A percentile compares a stretch with the other conserved stretches of the same genome.
Conservation (phyloP, 208 protist species). For the Trypanosoma brucei region DNA sequence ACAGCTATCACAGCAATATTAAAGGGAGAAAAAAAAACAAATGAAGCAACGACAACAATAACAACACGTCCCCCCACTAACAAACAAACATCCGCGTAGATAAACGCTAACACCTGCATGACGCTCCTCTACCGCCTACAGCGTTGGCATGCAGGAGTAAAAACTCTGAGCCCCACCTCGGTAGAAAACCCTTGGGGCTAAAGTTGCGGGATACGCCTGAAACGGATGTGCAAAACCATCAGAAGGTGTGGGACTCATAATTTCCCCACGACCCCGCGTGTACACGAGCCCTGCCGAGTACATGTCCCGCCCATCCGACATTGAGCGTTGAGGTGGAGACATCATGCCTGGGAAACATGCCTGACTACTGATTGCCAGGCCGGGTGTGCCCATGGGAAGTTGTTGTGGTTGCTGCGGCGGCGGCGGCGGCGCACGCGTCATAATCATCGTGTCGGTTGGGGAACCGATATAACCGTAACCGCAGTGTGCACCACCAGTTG, state of each 20-base stretch:
- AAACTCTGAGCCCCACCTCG: not conserved
- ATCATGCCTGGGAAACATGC: conserved; percentile 20
- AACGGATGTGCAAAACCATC: conserved; percentile 9
- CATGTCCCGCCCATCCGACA: conserved; percentile 8
- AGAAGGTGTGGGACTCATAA: conserved; percentile 1
- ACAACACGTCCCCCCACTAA: no score
- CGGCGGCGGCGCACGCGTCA: conserved; percentile 1
- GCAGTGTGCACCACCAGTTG: conserved; percentile 9
- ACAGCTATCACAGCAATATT: no score
- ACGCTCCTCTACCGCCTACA: not conserved
- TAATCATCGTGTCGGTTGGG: conserved; percentile 2
- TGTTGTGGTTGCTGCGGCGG: conserved; percentile 16
- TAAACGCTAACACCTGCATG: not conserved
- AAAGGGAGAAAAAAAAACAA: no score
- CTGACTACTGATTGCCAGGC: conserved; percentile 22
- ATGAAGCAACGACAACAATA: no score
- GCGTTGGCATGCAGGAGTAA: conserved; percentile 8
- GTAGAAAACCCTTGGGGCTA: conserved; percentile 9
- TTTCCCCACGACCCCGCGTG: not conserved
- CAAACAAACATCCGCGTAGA: no score
- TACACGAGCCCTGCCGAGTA: conserved; percentile 18
- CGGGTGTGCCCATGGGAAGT: conserved; percentile 10
- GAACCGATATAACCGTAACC: conserved; percentile 16
- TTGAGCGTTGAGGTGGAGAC: conserved; percentile 3
- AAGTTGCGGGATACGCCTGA: conserved; percentile 1